Base-by-base conservation (phyloP, 352 stramenopile species). In the Phytophthora multivora region DNA sequence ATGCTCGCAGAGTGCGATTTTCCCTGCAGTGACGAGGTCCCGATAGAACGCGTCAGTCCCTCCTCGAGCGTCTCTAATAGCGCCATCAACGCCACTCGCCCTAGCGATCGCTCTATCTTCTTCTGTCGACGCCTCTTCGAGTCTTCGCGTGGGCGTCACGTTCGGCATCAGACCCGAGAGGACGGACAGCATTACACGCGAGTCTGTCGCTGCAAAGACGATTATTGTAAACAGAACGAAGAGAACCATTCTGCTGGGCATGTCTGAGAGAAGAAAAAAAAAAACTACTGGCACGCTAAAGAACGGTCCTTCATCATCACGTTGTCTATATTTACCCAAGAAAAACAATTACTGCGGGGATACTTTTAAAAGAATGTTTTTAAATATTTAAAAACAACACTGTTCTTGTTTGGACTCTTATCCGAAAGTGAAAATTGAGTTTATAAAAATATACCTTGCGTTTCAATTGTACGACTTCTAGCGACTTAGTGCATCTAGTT, bases 1-100 rank as follows among this genome's bases (percentile, higher is more conserved):
- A 35, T 79, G 26, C 13, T 88, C 64, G 23, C 80, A 89, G 2
- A 88, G n/a, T 13, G 60, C 13, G 51, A 89, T 88, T 47, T 86
- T 75, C 12, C 71, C 52, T 4, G 80, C 75, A 4, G 40, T 66
- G 66, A 88, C 80, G n/a, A 90, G 45, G 8, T 90, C 51, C 5
- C 63, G 38, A 59, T 90, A 90, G 36, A 86, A 88, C 49, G 79
- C 70, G 11, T 69, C 49, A 1, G 58, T 79, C 51, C 74, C 77
- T 43, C 80, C 78, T 18, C 80, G 80, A 15, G 85, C 19, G 28
- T 86, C 59, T 55, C 77, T 84, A 60, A 88, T 79, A 3, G 63
- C 54, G 16, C 45, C 63, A 3, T 72, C 79, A 11, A 85, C 56
- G 30, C 80, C 45, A n/a, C 67, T 79, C n/a, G 79, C 79, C 38